Evolutionary conservation across 306 rosid genomes (phyloP).

Genomic region (Ormosia emarginata): DNA sequence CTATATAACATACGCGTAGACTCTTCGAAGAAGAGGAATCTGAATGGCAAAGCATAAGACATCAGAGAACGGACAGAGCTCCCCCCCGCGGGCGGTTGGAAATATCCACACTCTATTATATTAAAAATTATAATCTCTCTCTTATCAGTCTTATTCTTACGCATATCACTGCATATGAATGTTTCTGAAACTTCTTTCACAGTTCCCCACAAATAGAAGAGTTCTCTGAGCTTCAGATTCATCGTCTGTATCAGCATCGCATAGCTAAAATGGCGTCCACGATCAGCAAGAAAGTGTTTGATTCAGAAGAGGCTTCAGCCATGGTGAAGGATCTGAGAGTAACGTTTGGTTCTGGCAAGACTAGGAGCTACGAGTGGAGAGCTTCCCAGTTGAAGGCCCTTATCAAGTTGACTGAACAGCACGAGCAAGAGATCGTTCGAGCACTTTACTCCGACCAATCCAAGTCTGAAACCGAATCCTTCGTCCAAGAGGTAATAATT

Average conservation of each 20-base stretch:
- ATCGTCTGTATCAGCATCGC: background rate
- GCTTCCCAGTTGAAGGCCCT: conserved; percentile 45
- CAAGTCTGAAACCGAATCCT: conserved; percentile 36
- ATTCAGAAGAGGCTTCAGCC: conserved; percentile 34
- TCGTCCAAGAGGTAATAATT: conserved; percentile 32
- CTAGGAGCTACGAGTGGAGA: conserved; percentile 60
- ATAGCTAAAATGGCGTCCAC: background rate
- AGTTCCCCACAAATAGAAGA: background rate
- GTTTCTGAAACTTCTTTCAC: background rate
- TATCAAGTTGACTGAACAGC: conserved; percentile 3
- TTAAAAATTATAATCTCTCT: no score
- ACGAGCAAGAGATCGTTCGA: conserved; percentile 36
- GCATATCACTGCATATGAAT: background rate
- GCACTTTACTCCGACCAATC: conserved; percentile 58
- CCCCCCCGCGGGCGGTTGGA: background rate
- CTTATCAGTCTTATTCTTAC: background rate
- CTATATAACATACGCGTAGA: no score
- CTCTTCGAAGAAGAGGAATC: no score
- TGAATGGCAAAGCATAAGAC: no score
- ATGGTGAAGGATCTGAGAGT: conserved; percentile 39
- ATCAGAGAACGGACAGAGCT: no score
- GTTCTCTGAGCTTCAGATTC: background rate
- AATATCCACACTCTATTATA: background rate
- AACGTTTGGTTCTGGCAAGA: conserved; percentile 37
- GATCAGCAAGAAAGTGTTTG: conserved; percentile 14